These are phyloP conservation scores for Globisporangium megalacanthum DNA, from an alignment of 352 stramenopile species.

Conservation along the genomic window DNA sequence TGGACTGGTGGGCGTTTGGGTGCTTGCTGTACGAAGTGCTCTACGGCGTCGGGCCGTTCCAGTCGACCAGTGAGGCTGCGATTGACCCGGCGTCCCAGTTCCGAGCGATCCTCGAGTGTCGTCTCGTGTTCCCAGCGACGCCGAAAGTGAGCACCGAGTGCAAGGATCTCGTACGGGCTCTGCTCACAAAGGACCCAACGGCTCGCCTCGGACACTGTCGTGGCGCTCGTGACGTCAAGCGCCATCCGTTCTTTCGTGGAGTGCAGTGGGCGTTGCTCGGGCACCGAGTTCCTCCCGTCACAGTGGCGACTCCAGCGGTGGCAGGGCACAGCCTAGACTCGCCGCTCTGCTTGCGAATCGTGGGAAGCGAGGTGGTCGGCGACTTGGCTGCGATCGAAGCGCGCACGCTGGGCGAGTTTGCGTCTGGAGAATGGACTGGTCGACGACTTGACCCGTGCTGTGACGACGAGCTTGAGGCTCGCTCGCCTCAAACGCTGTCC, in stretches of 20 bases:
- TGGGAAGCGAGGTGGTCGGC: neutral
- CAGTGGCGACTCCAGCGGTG: neutral
- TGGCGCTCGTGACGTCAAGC: slow-evolving; percentile 26
- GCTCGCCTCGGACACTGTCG: slow-evolving; percentile 22
- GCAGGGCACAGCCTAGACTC: neutral
- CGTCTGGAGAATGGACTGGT: neutral
- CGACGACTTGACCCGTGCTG: neutral
- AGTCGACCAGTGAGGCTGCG: neutral
- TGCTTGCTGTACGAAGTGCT: slow-evolving; percentile 76
- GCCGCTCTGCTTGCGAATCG: neutral
- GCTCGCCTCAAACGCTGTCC: neutral
- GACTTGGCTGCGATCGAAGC: neutral
- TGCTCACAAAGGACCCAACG: slow-evolving; percentile 17
- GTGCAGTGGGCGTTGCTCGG: slow-evolving; percentile 22
- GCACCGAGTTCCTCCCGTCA: neutral
- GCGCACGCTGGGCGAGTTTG: neutral
- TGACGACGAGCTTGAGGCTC: neutral
- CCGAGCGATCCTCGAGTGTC: slow-evolving; percentile 33
- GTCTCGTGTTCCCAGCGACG: slow-evolving; percentile 30
- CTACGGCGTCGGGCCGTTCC: slow-evolving; percentile 57
- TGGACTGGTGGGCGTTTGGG: slow-evolving; percentile 81
- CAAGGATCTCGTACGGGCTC: slow-evolving; percentile 21
- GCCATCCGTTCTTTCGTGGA: slow-evolving; percentile 24
- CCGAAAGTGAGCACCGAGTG: slow-evolving; percentile 17
- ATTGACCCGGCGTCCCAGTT: slow-evolving; percentile 39